phyloP scores from a whole-genome alignment of 108 stramenopile genomes.

The Nitzschia sp. region DNA sequence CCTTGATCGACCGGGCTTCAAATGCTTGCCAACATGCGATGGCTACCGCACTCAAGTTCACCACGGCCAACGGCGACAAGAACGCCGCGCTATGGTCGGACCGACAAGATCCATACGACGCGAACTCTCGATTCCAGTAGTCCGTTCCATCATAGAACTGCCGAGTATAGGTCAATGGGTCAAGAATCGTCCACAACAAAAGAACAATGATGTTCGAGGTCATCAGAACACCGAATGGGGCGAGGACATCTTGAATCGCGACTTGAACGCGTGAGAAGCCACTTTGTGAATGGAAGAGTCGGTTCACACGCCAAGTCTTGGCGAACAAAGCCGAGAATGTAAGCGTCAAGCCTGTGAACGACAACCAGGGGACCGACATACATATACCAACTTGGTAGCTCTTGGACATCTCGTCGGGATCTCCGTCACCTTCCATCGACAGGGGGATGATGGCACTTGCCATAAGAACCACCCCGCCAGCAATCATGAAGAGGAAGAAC shows the following conservation, averaged over 20 bases:
- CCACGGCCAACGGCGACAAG: constrained; percentile 19
- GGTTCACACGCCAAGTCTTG: constrained; percentile 49
- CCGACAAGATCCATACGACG: constrained; percentile 34
- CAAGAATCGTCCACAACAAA: constrained; percentile 49
- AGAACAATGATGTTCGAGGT: constrained; percentile 38
- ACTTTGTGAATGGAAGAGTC: constrained; percentile 6
- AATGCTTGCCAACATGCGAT: constrained; percentile 47
- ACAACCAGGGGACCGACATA: constrained; percentile 36
- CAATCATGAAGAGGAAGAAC: constrained; percentile 41
- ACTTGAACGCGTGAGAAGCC: constrained; percentile 23
- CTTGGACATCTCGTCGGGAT: neutral
- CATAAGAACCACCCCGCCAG: constrained; percentile 30
- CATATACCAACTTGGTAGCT: constrained; percentile 22
- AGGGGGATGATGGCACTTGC: constrained; percentile 31
- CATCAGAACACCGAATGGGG: constrained; percentile 43
- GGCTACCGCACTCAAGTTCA: constrained; percentile 30
- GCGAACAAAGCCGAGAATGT: constrained; percentile 46
- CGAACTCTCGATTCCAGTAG: constrained; percentile 36
- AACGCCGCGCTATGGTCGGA: constrained; percentile 8
- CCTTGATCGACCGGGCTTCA: constrained; percentile 35
- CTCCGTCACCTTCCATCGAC: constrained; percentile 24
- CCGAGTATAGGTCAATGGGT: constrained; percentile 40
- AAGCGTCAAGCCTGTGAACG: constrained; percentile 41
- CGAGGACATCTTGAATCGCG: constrained; percentile 44
- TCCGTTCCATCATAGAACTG: constrained; percentile 19